Evolutionary conservation across 495 filamentous ascomycete genomes (phyloP), one percentile per base, ranked within the genome.

Genomic region (Sphaerosporella brunnea): DNA sequence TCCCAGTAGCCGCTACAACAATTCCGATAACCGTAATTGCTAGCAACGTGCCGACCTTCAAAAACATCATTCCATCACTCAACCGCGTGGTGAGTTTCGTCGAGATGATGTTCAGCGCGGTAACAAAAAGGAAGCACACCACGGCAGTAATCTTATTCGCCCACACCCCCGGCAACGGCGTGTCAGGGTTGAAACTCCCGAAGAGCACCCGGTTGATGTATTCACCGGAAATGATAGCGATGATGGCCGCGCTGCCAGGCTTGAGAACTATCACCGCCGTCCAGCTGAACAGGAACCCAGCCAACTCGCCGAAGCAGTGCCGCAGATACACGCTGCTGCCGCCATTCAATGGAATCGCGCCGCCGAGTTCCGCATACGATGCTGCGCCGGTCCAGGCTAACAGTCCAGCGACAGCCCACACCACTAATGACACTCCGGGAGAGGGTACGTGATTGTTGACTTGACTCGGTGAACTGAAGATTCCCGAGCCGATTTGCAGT

Each of bases 171-270:
- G 77, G 69, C 54, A 74, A 92, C 47, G 77, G 69, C 19, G 73
- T 73, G 44, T 93, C 83, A 10, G 85, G 78, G 15, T 83, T 84
- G 38, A 93, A 77, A 20, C 78, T 70, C 11, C 58, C 53, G 19
- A 57, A 54, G 2, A 61, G 9, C 0, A 85, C 87, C 23, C 87
- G 73, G 50, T 94, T 86, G 20, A 93, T 68, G 58, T 97, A 97
- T 63, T 97, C 90, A 21, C 92, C 90, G 65, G 94, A 95, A 51
- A 97, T 96, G 46, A 97, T 94, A 23, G 87, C 75, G 47, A 96
- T 84, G 62, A 97, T 97, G 21, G 90, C 90, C 4, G 86, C 77
- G 11, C 82, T 80, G 0, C 90, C 90, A 4, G 90, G 90, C 64
- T 94, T 96, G 20, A 96, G 65, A 9, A 97, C 90, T 23, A 87